Evolutionary conservation across 805 yeast species (phyloP), one percentile per base, ranked within the genome.

Genomic region (Candida insectorum): DNA sequence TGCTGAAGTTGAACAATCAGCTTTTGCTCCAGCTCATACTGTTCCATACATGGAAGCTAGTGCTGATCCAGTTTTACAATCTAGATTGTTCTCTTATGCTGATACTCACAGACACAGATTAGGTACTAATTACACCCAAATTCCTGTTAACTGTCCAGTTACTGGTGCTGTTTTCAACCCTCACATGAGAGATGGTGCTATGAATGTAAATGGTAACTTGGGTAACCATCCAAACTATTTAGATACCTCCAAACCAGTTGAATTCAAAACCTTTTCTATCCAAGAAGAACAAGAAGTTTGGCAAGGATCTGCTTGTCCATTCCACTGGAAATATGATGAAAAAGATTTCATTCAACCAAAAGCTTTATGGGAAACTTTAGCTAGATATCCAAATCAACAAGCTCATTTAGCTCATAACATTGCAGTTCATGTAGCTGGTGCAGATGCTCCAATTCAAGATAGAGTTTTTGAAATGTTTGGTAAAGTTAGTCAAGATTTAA

Each of bases 131-230:
- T 86, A 81, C 63, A 71, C 73, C 28, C 91, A 83, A 62, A 80
- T 86, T 35, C 95, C 95, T n/a, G 87, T 85, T 49, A 86, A 86
- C 58, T 83, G 93, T 59, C 95, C 95, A 39, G 60, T 65, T 27
- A 47, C 68, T 25, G 69, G 67, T 35, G 47, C 49, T 23, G 68
- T 63, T 16, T 65, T 46, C 56, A 62, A 62, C 57, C 95, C 95
- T 17, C 80, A 77, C 49, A 74, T 80, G 48, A 76, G 95, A 65
- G 95, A 86, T 56, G 95, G 95, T 58, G 72, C 79, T 29, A 80
- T 81, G 87, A 44, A 36, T 33, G 66, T 65, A 28, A 60, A 65
- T 47, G 71, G 71, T 33, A 85, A 85, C 65, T 73, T 81, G 53
- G 94, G 93, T 22, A 62, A 73, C 34, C 75, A 77, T 44, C 91